Base-by-base conservation (phyloP, 2,329 filamentous ascomycete genomes). In the Penicillium sp. region DNA sequence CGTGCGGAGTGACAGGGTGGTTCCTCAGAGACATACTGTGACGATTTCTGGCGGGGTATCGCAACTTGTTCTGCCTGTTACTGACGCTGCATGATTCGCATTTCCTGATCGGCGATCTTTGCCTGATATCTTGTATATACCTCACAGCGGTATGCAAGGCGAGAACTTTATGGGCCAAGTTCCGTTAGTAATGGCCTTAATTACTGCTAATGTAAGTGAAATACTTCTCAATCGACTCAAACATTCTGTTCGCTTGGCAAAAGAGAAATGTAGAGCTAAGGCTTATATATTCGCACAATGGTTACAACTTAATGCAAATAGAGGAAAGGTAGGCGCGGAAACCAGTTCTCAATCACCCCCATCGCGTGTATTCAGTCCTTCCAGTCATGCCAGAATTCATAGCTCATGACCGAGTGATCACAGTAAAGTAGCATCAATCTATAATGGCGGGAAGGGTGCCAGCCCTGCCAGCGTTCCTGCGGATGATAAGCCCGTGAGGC, bases 361-460 rank as follows among this genome's bases (percentile, higher is more conserved):
- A 22, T 22, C 16, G 26, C 14, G 19, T 42, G 13, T 22, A 33
- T 10, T 62, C 55, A 58, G 58, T 53, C 49, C 5, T 70, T 73
- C 77, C 76, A 78, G 25, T 76, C 73, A 52, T 79, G 78, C 73
- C 75, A 81, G 38, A 89, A 77, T 75, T 88, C 86, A 73, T 87
- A 89, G 60, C 80, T 84, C 74, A 87, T 71, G 7, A 88, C 76
- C 0, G 82, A 82, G 63, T 85, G 81, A 70, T 89, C 83, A 16
- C 72, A 74, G 70, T 83, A 89, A 61, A 81, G 81, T 68, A 89
- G 73, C 63, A 89, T 71, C 22, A 89, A 64, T 30, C 87, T 72
- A 63, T 82, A 82, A 48, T 76, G 75, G 22, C 81, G 78, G 16
- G 76, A 80, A 22, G 73, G 72, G 46, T 78, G 76, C 53, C 70